Evolutionary conservation across 495 filamentous ascomycete species (phyloP), one percentile per base, ranked within the genome.

Genomic region (Aspergillus cavernicola): DNA sequence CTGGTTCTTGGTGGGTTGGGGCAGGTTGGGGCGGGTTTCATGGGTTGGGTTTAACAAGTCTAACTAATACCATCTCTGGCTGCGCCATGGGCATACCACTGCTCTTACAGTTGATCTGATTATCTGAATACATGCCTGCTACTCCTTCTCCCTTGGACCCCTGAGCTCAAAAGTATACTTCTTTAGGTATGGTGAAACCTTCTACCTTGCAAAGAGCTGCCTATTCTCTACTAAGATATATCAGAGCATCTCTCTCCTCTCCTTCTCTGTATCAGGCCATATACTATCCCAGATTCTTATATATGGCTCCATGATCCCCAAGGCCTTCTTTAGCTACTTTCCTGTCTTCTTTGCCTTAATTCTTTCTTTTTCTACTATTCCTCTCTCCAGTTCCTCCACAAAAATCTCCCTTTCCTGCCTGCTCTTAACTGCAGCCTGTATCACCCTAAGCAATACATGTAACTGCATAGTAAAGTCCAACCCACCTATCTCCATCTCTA

Each of bases 171-270:
- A 64, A 58, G 20, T 55, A 40, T 60, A 61, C 57, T 64, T 44
- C 29, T 61, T 64, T 31, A 44, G 58, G 58, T 42, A 24, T 11
- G 46, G 52, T 22, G 54, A 60, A 36, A 44, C 12, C 46, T 42
- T 63, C 57, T 57, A 63, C 24, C 56, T 48, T 60, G 60, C 60
- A 55, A 63, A 63, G 31, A 63, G 60, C 53, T 63, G 60, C 53
- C 47, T 46, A 60, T 60, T 61, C 45, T 64, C 61, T 41, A 60
- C 52, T 49, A 64, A 56, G 38, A 64, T 64, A 42, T 19, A 58
- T 54, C 41, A 58, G 41, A 64, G 52, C 52, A 59, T 44, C 58
- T 58, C 23, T 37, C 48, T 45, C 28, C 58, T 56, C 51, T n/a
- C n/a, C n/a, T 56, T 37, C 49, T 59, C 58, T 56, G 55, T 31